Evolutionary conservation across 345 rosid species (phyloP), one percentile per base, ranked within the genome.

Genomic region (Eucalyptus brandiana): DNA sequence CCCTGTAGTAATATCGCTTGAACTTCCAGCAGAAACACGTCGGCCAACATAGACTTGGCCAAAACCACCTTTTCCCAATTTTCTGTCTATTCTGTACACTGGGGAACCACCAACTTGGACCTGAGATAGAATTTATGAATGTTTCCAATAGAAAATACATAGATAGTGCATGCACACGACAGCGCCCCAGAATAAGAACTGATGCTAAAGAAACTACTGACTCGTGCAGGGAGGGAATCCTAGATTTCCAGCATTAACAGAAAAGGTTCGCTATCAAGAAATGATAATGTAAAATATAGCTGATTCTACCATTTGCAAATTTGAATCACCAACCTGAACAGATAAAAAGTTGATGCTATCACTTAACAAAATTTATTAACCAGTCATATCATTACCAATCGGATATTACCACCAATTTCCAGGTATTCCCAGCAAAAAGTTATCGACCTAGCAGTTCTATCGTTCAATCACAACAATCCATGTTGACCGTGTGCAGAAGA

Each of bases 21-120:
- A 87, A 86, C 91, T 89, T 42, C 92, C 95, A 85, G 91, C 93
- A 88, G 90, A 89, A 86, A 91, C 88, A 80, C 97, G 93, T 87
- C 95, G 92, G 60, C 97, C 97, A 83, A 95, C 95, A 93, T 93
- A 95, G 86, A 95, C 97, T 92, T 94, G 97, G 44, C 96, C 96
- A 91, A 95, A 95, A 48, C 97, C 97, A 49, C 96, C 96, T 93
- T 95, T 95, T 34, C 97, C 96, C 91, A 95, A 93, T 91, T 95
- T 94, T 88, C 91, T 95, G 40, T 92, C 96, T 85, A 94, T 65
- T 91, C 67, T 94, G 93, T 94, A 95, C 86, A 89, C 34, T 12
- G 96, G 96, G 44, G 97, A 95, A 88, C 93, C 92, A 37, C 95
- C 96, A 89, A 95, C 87, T 87, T 94, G 94, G 87, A 95, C 93